Evolutionary conservation across 2,329 filamentous ascomycete species (phyloP), one percentile per base, ranked within the genome.

Genomic region (Neofusicoccum sp.): DNA sequence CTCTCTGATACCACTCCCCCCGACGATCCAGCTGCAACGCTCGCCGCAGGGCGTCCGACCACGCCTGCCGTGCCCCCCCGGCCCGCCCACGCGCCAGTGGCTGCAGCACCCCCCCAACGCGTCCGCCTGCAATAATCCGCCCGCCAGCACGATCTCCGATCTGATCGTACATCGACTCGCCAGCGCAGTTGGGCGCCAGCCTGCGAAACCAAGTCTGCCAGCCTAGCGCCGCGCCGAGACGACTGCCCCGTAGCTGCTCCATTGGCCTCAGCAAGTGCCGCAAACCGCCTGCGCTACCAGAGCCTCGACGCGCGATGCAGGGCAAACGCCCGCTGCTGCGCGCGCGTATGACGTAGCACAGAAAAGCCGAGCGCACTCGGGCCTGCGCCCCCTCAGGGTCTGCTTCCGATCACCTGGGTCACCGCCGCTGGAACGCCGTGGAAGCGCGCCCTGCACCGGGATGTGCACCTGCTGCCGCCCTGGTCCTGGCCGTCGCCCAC

Each of bases 391-490:
- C 22, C 59, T 62, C 48, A 52, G 49, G 59, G 59, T 52, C 54
- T 58, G 54, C 41, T 45, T 34, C 59, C 59, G 48, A 47, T 52
- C 31, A 47, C 39, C 59, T 52, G 59, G 59, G 59, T 54, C 59
- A 62, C 47, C 48, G 49, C 59, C 47, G 48, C 59, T 48, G 59
- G 59, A 62, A 54, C 49, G 59, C 59, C 47, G 59, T 62, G 47
- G 47, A 62, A 54, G 47, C 45, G 11, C 41, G 59, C 59, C 39
- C 48, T 44, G 59, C 59, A 44, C 59, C 47, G 59, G 47, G 48
- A 54, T 62, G 52, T 45, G 59, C 49, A 48, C 48, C 31, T 58
- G 41, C 41, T 47, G 54, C n/a, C 45, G 54, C 54, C 54, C 54
- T 58, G 54, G 54, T 45, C 54, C 41, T 58, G 41, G 41, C 54